Evolutionary conservation across 1,284 basidiomycete species (phyloP).

Genomic region (Apiotrichum gamsii): DNA sequence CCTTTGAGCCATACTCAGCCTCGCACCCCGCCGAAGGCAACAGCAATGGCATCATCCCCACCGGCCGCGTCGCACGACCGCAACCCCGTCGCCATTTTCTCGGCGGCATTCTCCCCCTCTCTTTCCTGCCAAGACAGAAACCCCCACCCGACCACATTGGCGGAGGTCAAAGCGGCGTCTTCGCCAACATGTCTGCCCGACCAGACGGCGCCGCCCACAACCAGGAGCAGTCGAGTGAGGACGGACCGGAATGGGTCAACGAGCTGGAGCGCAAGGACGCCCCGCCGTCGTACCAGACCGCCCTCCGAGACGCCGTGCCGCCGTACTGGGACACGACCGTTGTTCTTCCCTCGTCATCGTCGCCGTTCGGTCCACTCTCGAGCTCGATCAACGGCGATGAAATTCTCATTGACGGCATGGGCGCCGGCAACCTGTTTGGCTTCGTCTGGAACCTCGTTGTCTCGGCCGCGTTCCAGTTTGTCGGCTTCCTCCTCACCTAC

Average conservation of each 20-base stretch:
- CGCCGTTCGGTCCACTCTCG: constrained; percentile 49
- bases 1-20: constrained; percentile 58
- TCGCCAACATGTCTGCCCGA: constrained; percentile 90
- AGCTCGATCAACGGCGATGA: constrained; percentile 51
- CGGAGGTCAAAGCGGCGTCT: constrained; percentile 86
- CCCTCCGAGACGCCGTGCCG: constrained; percentile 84
- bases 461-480: constrained; percentile 93
- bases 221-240: constrained; percentile 56
- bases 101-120: constrained; percentile 65
- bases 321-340: constrained; percentile 97
- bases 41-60: constrained; percentile 67
- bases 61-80: constrained; percentile 49
- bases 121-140: constrained; percentile 56
- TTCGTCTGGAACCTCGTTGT: constrained; percentile 59
- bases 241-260: constrained; percentile 59
- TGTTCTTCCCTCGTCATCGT: constrained; percentile 55
- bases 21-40: constrained; percentile 63
- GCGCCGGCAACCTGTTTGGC: constrained; percentile 52
- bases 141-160: constrained; percentile 46
- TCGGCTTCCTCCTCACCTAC: constrained; percentile 90
- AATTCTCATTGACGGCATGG: constrained; percentile 55
- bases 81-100: constrained; percentile 58
- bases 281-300: constrained; percentile 84
- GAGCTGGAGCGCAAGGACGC: constrained; percentile 74
- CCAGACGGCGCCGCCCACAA: constrained; percentile 54